These are phyloP conservation scores for Fusarium cyanostomum DNA, from an alignment of 2,329 filamentous ascomycete species.

Conservation along the genomic window DNA sequence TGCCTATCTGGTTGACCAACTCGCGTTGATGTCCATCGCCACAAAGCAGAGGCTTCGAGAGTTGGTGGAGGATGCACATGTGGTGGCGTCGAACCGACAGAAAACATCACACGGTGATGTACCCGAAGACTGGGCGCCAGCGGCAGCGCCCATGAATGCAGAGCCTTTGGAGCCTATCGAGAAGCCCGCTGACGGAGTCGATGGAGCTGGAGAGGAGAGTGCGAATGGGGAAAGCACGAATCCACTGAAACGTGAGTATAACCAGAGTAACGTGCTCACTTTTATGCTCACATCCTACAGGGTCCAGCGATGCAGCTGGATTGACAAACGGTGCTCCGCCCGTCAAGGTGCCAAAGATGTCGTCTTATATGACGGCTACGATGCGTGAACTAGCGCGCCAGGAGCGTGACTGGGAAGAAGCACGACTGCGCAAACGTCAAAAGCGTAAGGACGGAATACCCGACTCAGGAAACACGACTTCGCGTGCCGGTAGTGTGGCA, in stretches of 20 bases:
- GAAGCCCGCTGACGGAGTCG: slow-evolving; percentile 25
- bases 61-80: slow-evolving; percentile 79
- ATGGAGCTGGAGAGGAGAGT: slow-evolving; percentile 50
- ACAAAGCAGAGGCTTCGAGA: slow-evolving; percentile 81
- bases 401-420: slow-evolving; percentile 79
- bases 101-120: slow-evolving; percentile 82
- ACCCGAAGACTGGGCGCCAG: slow-evolving; percentile 77
- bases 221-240: slow-evolving; percentile 64
- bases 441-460: slow-evolving; percentile 68
- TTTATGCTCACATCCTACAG: slow-evolving; percentile 46
- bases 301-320: slow-evolving; percentile 50
- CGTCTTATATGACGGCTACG: slow-evolving; percentile 61
- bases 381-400: slow-evolving; percentile 70
- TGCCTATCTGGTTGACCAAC: slow-evolving; percentile 79
- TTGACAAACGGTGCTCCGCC: slow-evolving; percentile 54
- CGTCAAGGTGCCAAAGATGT: slow-evolving; percentile 59
- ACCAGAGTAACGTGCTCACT: not conserved
- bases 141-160: slow-evolving; percentile 66
- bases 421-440: slow-evolving; percentile 72
- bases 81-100: slow-evolving; percentile 75
- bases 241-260: slow-evolving; percentile 67
- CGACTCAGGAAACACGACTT: slow-evolving; percentile 58
- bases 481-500: slow-evolving; percentile 65
- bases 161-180: slow-evolving; percentile 48
- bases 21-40: slow-evolving; percentile 83